Base-by-base conservation (phyloP, 2,329 filamentous ascomycete genomes). In the Cladosporium sp. region DNA sequence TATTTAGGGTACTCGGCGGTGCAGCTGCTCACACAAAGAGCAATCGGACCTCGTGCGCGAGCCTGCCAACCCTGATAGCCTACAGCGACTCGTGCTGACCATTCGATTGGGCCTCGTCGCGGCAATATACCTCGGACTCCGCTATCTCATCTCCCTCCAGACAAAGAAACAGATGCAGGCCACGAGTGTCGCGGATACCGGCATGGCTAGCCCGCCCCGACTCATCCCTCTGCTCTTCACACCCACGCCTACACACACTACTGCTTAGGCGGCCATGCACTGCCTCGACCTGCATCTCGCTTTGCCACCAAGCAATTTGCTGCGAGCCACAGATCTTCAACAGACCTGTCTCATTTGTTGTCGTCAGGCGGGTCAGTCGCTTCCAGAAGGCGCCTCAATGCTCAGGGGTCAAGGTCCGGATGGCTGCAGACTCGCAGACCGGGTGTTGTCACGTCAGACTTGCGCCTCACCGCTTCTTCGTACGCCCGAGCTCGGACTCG, bases 391-490 rank as follows among this genome's bases (percentile, higher is more conserved):
- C 56, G 56, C 56, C 56, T 45, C 52, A n/a, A 43, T 28, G 19
- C 14, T 25, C 56, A 58, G 47, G 47, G 56, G 47, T 28, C 22
- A 37, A 39, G 17, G 47, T 58, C 28, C 56, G 47, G 47, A 56
- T 47, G 40, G 38, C 38, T 42, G 55, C 40, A 47, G n/a, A 39
- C 19, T 34, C 11, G 30, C 30, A 34, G 30, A 20, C n/a, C 19
- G 49, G 20, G 36, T 37, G 47, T 52, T 51, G 47, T 45, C 55
- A 58, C 55, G 55, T 58, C 56, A 58, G 56, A 52, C 22, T 43
- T 47, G 25, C 47, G 56, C 56, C 56, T 58, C 56, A 58, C 56
- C 56, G 56, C 56, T 58, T 56, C 37, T 58, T 58, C 40, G 38
- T 52, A 25, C 49, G 28, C 47, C 39, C 38, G 37, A 38, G 55